phyloP scores from a whole-genome alignment of 768 basidiomycete species.

The Tremella fuciformis region DNA sequence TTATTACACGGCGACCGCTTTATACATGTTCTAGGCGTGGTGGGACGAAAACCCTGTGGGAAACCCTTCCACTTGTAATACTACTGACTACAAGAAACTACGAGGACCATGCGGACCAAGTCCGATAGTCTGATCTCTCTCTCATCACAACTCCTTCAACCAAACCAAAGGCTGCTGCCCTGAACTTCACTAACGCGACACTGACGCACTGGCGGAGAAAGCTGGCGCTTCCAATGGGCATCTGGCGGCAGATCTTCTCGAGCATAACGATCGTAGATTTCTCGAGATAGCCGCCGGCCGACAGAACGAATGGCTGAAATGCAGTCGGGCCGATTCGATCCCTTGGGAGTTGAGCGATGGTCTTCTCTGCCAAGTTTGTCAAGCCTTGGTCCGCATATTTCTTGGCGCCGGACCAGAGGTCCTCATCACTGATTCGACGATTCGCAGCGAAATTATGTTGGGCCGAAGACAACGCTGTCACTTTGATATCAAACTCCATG shows the following conservation, averaged over 20 bases:
- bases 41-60: too few species aligned
- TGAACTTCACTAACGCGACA: background rate
- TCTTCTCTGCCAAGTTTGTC: background rate
- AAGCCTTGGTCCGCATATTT: background rate
- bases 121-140: too few species aligned
- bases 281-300: background rate
- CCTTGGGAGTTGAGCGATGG: background rate
- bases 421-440: too few species aligned
- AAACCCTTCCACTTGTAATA: too few species aligned
- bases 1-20: constrained; percentile 40
- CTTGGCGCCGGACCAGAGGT: background rate
- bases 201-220: background rate
- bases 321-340: background rate
- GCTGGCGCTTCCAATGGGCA: background rate
- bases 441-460: background rate
- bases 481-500: constrained; percentile 7
- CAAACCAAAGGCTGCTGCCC: background rate
- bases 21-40: too few species aligned
- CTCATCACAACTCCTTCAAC: too few species aligned
- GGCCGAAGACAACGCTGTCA: background rate
- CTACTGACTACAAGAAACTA: too few species aligned
- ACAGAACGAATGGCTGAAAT: constrained; percentile 4
- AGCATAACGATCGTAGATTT: background rate
- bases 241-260: background rate
- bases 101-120: too few species aligned